Evolutionary conservation across 257 asterid genomes (phyloP), one percentile per base, ranked within the genome.

Genomic region (Solanum virginianum): DNA sequence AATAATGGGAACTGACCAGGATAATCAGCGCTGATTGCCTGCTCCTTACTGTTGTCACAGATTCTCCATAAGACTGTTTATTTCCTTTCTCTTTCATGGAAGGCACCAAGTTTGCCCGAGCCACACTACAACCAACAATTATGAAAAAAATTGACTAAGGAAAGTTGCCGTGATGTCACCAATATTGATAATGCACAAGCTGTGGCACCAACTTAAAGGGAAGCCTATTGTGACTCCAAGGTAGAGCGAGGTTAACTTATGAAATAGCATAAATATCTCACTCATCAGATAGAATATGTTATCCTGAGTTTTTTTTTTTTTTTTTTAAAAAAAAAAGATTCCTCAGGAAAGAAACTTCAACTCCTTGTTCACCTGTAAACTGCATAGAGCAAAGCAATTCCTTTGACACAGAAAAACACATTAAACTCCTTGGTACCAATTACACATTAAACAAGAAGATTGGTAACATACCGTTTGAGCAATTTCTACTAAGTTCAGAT

Each of bases 1-100:
- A 79, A 74, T 80, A 54, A 79, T 8, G 84, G 88, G 65, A 89
- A 89, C 97, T 86, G 84, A 94, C 99, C 88, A 95, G 91, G 90
- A 92, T 87, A 82, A 95, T 39, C 87, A 90, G 87, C 55, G 95
- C 90, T 22, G 90, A 65, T n/a, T 89, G 92, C 69, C 88, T 89
- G 65, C 89, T 90, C 85, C 89, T 93, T 82, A 74, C 89, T 55
- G 85, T 86, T 84, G 86, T 90, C 85, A 80, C 81, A 84, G 88
- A 71, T n/a, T 82, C 86, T 85, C 89, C 88, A 36, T 41, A 15
- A 26, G 92, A 57, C 60, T 90, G 86, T 84, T 84, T 85, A 13
- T 89, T 90, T 86, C 88, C 90, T 85, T 86, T 88, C 85, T 81
- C 87, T 84, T 89, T 89, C 88, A 72, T 65, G 70, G 80, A 72